Evolutionary conservation across 2,329 filamentous ascomycete species (phyloP).

Genomic region (Coniochaeta hoffmannii): DNA sequence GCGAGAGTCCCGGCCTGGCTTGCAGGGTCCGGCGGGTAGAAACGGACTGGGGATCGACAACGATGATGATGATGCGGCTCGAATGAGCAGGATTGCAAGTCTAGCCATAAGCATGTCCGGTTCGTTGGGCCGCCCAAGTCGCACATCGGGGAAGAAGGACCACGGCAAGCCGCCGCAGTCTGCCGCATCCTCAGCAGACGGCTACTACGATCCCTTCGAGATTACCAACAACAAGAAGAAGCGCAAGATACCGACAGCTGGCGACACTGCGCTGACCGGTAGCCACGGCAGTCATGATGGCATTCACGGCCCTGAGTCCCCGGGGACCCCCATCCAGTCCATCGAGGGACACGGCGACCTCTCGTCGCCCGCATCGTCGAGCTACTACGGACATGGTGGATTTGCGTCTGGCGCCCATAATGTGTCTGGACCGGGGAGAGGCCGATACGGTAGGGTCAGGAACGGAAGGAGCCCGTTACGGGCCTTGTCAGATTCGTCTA

Average conservation of each 20-base stretch:
- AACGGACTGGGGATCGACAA: constrained; percentile 50
- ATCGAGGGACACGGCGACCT: constrained; percentile 25
- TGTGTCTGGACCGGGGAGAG: constrained; percentile 78
- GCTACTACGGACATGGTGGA: constrained; percentile 37
- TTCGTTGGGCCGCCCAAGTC: constrained; percentile 9
- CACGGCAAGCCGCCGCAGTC: constrained; percentile 52
- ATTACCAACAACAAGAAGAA: constrained; percentile 99
- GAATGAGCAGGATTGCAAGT: constrained; percentile 27
- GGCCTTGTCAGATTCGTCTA: constrained; percentile 50
- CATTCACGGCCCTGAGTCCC: constrained; percentile 18
- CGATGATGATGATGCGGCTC: constrained; percentile 55
- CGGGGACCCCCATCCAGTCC: constrained; percentile 22
- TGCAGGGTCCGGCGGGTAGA: neutral
- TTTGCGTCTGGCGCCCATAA: constrained; percentile 55
- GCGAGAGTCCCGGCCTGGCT: neutral
- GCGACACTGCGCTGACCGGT: constrained; percentile 50
- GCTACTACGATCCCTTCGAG: constrained; percentile 96
- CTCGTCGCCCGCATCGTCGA: constrained; percentile 18
- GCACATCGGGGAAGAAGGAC: constrained; percentile 36
- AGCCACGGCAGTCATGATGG: constrained; percentile 30
- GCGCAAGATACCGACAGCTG: constrained; percentile 88
- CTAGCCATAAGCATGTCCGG: neutral
- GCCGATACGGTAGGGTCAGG: constrained; percentile 65
- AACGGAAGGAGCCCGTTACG: constrained; percentile 57
- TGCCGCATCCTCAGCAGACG: constrained; percentile 66